A percentile compares a stretch with the other conserved stretches of the same genome.
These are phyloP conservation scores for Aureobasidium sp. DNA, from an alignment of 2,329 filamentous ascomycete species.

Conservation along the genomic window DNA sequence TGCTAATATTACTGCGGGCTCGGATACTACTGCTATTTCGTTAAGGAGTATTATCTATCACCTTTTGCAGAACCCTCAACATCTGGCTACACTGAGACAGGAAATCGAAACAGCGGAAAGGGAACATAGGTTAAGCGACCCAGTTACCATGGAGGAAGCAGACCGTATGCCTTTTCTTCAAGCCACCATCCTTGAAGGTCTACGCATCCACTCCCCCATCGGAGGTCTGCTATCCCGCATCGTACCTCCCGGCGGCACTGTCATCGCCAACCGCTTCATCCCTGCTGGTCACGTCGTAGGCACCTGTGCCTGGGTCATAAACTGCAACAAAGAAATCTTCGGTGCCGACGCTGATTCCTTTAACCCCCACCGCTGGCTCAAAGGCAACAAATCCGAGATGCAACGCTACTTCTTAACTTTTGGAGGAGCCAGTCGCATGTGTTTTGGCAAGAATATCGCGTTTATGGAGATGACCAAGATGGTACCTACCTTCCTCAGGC, in stretches of 20 bases:
- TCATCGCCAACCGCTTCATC: conserved; percentile 30
- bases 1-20: conserved; percentile 20
- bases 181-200: conserved; percentile 24
- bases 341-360: conserved; percentile 36
- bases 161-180: conserved; percentile 23
- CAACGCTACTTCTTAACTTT: conserved; percentile 38
- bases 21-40: conserved; percentile 28
- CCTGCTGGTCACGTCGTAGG: conserved; percentile 41
- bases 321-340: conserved; percentile 30
- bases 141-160: conserved; percentile 18
- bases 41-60: conserved; percentile 27
- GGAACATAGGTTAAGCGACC: conserved; percentile 5
- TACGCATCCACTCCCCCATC: conserved; percentile 23
- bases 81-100: conserved; percentile 19
- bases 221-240: conserved; percentile 14
- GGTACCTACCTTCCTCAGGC: background rate
- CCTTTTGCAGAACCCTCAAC: conserved; percentile 21
- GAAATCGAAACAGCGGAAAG: background rate
- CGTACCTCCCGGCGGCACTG: conserved; percentile 7
- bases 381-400: conserved; percentile 26
- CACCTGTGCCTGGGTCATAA: conserved; percentile 34
- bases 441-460: conserved; percentile 41
- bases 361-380: conserved; percentile 44
- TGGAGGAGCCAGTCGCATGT: conserved; percentile 37
- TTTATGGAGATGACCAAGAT: conserved; percentile 42